These are phyloP conservation scores for Elaeis oleifera DNA, from an alignment of 202 grass and related monocot genomes.

Conservation along the genomic window DNA sequence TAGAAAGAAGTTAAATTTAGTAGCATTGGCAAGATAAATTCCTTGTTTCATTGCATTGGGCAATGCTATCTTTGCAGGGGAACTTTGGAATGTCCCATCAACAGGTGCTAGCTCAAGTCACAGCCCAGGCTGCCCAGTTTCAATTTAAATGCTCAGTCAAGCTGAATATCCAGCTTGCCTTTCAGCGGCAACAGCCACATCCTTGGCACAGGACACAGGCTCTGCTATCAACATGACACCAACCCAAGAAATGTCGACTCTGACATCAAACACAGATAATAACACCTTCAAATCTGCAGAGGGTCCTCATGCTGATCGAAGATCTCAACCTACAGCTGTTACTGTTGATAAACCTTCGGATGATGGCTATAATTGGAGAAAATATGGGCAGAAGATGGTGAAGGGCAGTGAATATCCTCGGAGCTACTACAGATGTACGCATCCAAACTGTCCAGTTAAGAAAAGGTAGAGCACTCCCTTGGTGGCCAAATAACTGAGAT, in stretches of 20 bases:
- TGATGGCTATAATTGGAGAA: constrained; percentile 94
- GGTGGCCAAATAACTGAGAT: constrained; percentile 92
- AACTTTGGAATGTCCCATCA: constrained; percentile 61
- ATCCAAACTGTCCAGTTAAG: constrained; percentile 74
- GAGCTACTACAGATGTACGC: constrained; percentile 90
- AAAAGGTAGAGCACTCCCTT: constrained; percentile 83
- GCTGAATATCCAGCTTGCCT: constrained; percentile 46
- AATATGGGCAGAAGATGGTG: constrained; percentile 96
- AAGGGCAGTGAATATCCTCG: constrained; percentile 88
- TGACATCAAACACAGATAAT: constrained; percentile 37
- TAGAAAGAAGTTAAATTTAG: too few relatives aligned
- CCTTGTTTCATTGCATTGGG: too few relatives aligned
- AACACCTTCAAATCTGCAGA: constrained; percentile 34
- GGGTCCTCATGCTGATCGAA: constrained; percentile 25
- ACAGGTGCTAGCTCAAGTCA: constrained; percentile 61
- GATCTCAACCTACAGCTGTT: constrained; percentile 43
- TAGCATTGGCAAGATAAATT: too few relatives aligned
- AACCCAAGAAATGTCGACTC: constrained; percentile 22
- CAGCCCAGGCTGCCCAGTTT: constrained; percentile 63
- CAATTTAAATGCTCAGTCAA: constrained; percentile 55
- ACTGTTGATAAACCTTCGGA: constrained; percentile 65
- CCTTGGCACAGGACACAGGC: constrained; percentile 21
- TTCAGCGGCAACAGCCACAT: constrained; percentile 26
- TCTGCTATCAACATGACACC: constrained; percentile 22
- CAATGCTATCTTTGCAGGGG: constrained; percentile 26